Evolutionary conservation across 352 stramenopile species (phyloP).

Genomic region (Phytophthora kernoviae): DNA sequence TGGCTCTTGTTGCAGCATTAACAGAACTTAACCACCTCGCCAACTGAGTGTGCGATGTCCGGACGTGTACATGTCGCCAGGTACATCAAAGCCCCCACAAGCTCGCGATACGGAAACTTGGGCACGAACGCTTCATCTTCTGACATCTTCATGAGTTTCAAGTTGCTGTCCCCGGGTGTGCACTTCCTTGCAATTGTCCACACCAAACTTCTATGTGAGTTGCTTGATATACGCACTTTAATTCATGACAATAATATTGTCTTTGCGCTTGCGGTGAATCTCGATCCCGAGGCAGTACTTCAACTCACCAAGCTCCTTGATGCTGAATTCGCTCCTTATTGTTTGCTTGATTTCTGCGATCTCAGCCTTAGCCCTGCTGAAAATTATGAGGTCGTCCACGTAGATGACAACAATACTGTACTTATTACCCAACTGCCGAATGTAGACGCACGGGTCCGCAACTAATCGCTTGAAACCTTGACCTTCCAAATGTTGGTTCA

Average conservation of each 20-base stretch:
- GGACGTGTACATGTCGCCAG: constrained; percentile 1
- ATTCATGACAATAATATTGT: not conserved
- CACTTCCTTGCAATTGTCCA: too few species aligned
- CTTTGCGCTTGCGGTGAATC: not conserved
- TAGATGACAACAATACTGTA: constrained; percentile 9
- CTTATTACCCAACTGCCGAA: not conserved
- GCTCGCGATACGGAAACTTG: constrained; percentile 2
- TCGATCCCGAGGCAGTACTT: not conserved
- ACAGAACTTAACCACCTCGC: not conserved
- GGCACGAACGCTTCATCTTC: too few species aligned
- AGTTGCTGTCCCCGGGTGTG: too few species aligned
- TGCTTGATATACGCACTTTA: not conserved
- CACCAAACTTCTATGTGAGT: too few species aligned
- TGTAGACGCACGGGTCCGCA: constrained; percentile 7
- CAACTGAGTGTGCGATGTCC: not conserved
- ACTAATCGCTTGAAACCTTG: constrained; percentile 2
- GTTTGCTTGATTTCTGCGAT: too few species aligned
- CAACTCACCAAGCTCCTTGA: not conserved
- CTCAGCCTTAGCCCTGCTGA: not conserved
- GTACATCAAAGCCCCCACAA: constrained; percentile 11
- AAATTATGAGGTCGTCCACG: not conserved
- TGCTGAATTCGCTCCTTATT: too few species aligned
- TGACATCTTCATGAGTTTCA: too few species aligned
- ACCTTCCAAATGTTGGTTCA: too few species aligned
- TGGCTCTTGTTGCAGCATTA: not conserved